Evolutionary conservation across 2,329 filamentous ascomycete genomes (phyloP).

Genomic region (Aspergillus piperis): DNA sequence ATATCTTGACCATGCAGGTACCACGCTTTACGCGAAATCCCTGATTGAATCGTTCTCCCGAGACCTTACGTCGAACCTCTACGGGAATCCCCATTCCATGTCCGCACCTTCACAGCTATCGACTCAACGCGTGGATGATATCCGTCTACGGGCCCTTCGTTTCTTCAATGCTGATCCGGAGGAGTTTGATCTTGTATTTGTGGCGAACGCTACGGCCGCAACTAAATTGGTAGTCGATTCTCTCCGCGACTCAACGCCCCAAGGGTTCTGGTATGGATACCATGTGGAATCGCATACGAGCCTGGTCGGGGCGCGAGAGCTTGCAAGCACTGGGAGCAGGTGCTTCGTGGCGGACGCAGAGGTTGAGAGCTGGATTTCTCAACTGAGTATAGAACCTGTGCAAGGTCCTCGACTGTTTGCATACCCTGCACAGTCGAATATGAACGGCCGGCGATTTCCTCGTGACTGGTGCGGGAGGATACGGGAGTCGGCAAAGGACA

Average conservation of each 20-base stretch:
- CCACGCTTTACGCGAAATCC: conserved; percentile 78
- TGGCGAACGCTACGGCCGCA: conserved; percentile 86
- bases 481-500: conserved; percentile 38
- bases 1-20: conserved; percentile 95
- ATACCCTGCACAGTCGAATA: conserved; percentile 89
- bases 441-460: conserved; percentile 78
- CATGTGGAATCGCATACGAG: conserved; percentile 86
- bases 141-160: conserved; percentile 67
- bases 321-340: conserved; percentile 59
- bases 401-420: conserved; percentile 61
- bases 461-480: conserved; percentile 64
- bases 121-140: conserved; percentile 72
- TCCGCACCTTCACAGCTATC: conserved; percentile 78
- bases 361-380: conserved; percentile 65
- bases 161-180: conserved; percentile 82
- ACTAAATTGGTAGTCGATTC: conserved; percentile 84
- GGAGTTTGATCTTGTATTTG: conserved; percentile 85
- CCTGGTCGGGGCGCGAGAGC: conserved; percentile 75
- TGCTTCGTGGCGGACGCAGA: conserved; percentile 68
- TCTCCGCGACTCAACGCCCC: conserved; percentile 62
- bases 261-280: conserved; percentile 81
- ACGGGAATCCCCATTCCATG: conserved; percentile 89
- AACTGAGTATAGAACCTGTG: conserved; percentile 23
- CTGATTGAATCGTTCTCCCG: conserved; percentile 75
- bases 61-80: conserved; percentile 77